phyloP scores from a whole-genome alignment of 106 monocot species.

The Apostasia shenzhenica region DNA sequence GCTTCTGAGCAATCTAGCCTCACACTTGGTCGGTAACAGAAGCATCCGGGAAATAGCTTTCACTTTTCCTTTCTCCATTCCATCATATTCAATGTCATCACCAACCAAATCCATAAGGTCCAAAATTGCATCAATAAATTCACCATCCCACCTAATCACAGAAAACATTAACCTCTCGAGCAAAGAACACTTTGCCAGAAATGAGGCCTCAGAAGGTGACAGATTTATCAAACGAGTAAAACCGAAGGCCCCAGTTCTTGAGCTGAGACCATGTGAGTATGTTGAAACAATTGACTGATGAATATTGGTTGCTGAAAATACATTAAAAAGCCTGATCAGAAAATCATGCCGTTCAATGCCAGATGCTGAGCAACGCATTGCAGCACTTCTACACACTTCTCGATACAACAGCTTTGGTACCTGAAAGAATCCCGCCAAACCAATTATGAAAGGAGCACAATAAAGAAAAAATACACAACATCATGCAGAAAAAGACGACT shows the following conservation, averaged over 20 bases:
- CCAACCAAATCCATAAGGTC: constrained; percentile 52
- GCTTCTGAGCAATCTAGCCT: constrained; percentile 47
- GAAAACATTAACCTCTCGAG: constrained; percentile 70
- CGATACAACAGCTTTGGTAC: constrained; percentile 75
- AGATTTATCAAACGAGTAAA: constrained; percentile 81
- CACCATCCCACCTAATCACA: constrained; percentile 38
- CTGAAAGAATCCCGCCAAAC: constrained; percentile 23
- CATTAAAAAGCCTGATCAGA: constrained; percentile 56
- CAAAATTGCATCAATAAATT: constrained; percentile 43
- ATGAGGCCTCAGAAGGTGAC: constrained; percentile 68
- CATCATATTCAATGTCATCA: constrained; percentile 23
- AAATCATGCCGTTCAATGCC: constrained; percentile 16
- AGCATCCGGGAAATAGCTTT: constrained; percentile 72
- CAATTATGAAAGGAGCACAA: not conserved
- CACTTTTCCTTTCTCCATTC: constrained; percentile 40
- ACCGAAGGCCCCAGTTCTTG: constrained; percentile 56
- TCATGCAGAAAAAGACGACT: not conserved
- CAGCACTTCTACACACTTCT: constrained; percentile 28
- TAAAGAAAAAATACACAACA: not conserved
- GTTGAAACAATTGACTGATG: constrained; percentile 35
- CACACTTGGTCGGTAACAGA: constrained; percentile 55
- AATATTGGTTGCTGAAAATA: constrained; percentile 65
- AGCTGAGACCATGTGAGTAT: constrained; percentile 5
- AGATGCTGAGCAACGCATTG: constrained; percentile 24
- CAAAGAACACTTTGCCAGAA: constrained; percentile 60